A percentile compares a stretch with the other conserved stretches of the same genome.
phyloP scores from a whole-genome alignment of 2,329 filamentous ascomycete species.

The Metarhizium guizhouense region DNA sequence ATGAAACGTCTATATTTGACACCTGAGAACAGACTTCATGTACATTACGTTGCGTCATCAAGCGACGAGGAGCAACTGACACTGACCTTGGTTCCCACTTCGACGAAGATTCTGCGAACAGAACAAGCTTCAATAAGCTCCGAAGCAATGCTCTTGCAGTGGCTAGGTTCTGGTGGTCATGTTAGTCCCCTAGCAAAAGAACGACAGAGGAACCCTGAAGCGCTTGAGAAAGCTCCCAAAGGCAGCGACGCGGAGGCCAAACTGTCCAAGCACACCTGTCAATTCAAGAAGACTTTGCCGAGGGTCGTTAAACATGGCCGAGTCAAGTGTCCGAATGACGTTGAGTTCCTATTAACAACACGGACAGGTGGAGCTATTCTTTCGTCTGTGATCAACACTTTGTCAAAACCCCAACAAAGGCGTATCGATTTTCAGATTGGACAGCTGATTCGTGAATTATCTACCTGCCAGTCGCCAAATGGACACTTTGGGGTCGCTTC shows the following conservation, averaged over 20 bases:
- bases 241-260: neutral
- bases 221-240: neutral
- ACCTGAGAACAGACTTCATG: conserved; percentile 26
- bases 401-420: conserved; percentile 25
- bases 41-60: conserved; percentile 32
- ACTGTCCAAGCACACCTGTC: neutral
- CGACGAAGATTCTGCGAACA: conserved; percentile 35
- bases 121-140: conserved; percentile 35
- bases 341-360: conserved; percentile 34
- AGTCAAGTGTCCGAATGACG: conserved; percentile 16
- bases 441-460: conserved; percentile 34
- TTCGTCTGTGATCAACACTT: conserved; percentile 21
- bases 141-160: conserved; percentile 36
- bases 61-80: conserved; percentile 31
- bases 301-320: conserved; percentile 29
- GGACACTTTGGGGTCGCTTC: conserved; percentile 34
- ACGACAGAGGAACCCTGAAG: neutral
- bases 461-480: conserved; percentile 33
- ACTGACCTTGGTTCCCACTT: conserved; percentile 33
- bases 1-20: neutral
- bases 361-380: conserved; percentile 29
- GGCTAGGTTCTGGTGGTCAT: conserved; percentile 23
- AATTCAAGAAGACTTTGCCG: conserved; percentile 27
- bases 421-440: conserved; percentile 39
- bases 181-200: neutral